A percentile compares a stretch with the other conserved stretches of the same genome.
Evolutionary conservation across 2,329 filamentous ascomycete species (phyloP).

Genomic region (Fusarium falciforme): DNA sequence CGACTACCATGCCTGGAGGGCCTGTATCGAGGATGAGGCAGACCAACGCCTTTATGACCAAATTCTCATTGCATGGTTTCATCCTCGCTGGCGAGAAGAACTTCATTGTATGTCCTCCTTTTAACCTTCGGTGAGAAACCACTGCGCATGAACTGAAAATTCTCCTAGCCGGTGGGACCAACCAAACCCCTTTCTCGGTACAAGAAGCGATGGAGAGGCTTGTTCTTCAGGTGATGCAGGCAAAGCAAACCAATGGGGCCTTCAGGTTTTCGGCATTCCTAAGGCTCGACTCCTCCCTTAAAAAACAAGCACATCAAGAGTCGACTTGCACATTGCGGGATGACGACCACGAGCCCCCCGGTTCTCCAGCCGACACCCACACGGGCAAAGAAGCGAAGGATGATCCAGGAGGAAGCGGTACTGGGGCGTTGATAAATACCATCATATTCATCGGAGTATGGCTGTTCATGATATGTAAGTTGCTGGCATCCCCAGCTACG

Average conservation of each 20-base stretch:
- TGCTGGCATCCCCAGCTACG: background rate
- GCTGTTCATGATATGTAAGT: background rate
- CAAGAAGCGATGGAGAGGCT: background rate
- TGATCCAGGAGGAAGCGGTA: fast-evolving
- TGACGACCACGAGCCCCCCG: background rate
- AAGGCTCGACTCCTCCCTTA: fast-evolving
- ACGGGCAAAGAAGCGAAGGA: too few species aligned
- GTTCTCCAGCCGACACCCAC: too few species aligned
- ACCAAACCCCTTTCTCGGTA: background rate
- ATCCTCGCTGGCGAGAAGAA: background rate
- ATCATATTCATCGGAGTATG: background rate
- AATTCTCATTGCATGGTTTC: background rate
- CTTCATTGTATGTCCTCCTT: background rate
- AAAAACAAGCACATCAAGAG: background rate
- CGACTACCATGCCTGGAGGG: background rate
- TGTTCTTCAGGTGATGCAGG: background rate
- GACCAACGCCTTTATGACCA: background rate
- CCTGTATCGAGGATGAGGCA: background rate
- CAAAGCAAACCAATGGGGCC: background rate
- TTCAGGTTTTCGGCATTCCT: background rate
- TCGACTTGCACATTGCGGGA: background rate
- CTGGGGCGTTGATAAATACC: background rate
- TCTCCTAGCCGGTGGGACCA: background rate
- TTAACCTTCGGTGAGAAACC: fast-evolving
- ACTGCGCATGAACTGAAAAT: background rate